A percentile compares a stretch with the other conserved stretches of the same genome.
Conservation (phyloP, 1,284 basidiomycete species). For the Schizophyllum commune region DNA sequence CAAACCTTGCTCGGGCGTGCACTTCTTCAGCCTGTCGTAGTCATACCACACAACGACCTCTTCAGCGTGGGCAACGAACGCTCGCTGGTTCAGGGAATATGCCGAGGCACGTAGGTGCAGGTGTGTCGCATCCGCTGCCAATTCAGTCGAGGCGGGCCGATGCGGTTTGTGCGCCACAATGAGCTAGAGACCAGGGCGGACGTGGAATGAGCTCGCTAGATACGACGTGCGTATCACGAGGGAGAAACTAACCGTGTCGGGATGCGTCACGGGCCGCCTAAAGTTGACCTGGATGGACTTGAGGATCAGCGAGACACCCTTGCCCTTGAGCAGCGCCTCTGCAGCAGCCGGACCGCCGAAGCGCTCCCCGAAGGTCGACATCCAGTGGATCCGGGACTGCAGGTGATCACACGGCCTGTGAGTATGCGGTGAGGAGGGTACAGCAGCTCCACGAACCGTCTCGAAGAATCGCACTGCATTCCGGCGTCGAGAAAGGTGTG, state of each 20-base stretch:
- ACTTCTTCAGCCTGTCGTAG: constrained; percentile 57
- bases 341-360: constrained; percentile 50
- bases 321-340: constrained; percentile 47
- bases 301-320: constrained; percentile 63
- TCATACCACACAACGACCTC: constrained; percentile 70
- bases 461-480: constrained; percentile 55
- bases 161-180: constrained; percentile 50
- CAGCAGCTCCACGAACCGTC: constrained; percentile 36
- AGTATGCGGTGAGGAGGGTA: constrained; percentile 1
- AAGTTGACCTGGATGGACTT: constrained; percentile 62
- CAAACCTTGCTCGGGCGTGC: constrained; percentile 31
- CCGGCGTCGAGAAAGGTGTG: background rate
- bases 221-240: constrained; percentile 2
- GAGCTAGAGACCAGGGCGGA: constrained; percentile 29
- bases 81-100: constrained; percentile 54
- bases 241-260: constrained; percentile 49
- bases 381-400: constrained; percentile 60
- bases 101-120: constrained; percentile 47
- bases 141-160: constrained; percentile 11
- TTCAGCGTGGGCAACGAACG: constrained; percentile 55
- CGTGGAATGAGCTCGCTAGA: constrained; percentile 1
- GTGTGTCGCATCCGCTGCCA: constrained; percentile 24
- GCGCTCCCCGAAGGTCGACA: constrained; percentile 43
- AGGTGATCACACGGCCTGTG: background rate
- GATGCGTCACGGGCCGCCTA: constrained; percentile 59